Evolutionary conservation across 23 red algal species (phyloP).

Genomic region (Gracilaria vermiculophylla): DNA sequence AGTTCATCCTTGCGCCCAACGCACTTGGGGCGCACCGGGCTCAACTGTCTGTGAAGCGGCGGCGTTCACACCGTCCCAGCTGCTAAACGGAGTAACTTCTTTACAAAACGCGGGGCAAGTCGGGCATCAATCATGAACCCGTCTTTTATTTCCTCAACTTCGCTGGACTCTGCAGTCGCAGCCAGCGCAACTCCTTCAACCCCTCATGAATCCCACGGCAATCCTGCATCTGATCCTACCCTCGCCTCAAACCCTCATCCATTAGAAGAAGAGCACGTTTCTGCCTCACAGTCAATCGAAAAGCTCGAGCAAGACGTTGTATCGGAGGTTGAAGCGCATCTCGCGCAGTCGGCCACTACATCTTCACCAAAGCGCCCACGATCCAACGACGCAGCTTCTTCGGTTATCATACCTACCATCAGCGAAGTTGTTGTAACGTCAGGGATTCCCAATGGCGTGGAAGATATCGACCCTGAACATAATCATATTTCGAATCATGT

Average conservation of each 20-base stretch:
- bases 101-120: no score
- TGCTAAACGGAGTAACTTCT: no score
- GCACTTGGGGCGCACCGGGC: no score
- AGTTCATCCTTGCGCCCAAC: no score
- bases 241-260: neutral
- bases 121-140: no score
- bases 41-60: no score
- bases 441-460: neutral
- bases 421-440: conserved; percentile 10
- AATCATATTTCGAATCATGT: conserved; percentile 8
- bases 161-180: neutral
- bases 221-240: neutral
- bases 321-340: neutral
- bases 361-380: conserved; percentile 6
- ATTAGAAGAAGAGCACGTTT: neutral
- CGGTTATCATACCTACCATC: conserved; percentile 1
- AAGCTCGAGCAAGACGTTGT: conserved; percentile 9
- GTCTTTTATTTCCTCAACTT: neutral
- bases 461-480: neutral
- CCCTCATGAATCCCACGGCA: neutral
- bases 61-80: no score
- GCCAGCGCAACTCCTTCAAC: neutral
- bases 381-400: neutral
- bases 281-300: neutral
- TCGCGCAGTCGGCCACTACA: neutral